These are phyloP conservation scores for Trichoderma sp. DNA, from an alignment of 2,329 filamentous ascomycete genomes.

Conservation along the genomic window DNA sequence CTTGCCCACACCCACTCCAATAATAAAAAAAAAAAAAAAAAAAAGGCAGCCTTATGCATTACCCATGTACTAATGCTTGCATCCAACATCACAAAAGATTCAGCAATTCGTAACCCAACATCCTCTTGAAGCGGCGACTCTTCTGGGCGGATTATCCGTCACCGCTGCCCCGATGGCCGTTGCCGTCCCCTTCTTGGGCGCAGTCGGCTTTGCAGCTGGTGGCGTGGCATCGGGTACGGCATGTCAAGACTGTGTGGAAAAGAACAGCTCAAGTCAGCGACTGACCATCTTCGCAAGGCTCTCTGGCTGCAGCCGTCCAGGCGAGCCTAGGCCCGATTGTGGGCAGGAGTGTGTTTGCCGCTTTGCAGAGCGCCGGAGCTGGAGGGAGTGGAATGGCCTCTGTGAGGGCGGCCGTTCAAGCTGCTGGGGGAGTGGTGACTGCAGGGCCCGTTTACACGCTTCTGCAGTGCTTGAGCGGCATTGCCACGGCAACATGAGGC, in stretches of 20 bases:
- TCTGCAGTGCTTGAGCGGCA: not conserved
- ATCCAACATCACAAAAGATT: not conserved
- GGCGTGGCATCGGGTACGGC: not conserved
- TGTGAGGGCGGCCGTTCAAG: slow-evolving; percentile 15
- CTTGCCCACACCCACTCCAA: not conserved
- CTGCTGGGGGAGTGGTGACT: not conserved
- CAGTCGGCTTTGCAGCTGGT: not conserved
- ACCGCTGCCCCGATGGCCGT: not conserved
- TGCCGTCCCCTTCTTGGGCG: not conserved
- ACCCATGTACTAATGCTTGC: not conserved
- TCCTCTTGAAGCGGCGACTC: not conserved
- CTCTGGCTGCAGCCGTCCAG: not conserved
- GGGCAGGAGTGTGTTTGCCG: slow-evolving; percentile 27
- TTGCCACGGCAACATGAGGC: not conserved
- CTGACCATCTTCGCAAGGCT: not conserved
- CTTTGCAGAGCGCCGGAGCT: slow-evolving; percentile 31
- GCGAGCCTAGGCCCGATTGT: slow-evolving; percentile 27
- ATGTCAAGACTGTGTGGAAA: not conserved
- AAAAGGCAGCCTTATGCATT: not conserved
- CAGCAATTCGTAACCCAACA: not conserved
- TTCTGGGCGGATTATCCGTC: not conserved
- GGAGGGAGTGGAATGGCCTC: slow-evolving; percentile 27
- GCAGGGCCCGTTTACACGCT: not conserved
- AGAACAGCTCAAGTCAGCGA: not conserved
- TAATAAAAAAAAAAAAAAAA: too few relatives aligned